Evolutionary conservation across 2,329 filamentous ascomycete species (phyloP).

Genomic region (Hypoxylon sp.): DNA sequence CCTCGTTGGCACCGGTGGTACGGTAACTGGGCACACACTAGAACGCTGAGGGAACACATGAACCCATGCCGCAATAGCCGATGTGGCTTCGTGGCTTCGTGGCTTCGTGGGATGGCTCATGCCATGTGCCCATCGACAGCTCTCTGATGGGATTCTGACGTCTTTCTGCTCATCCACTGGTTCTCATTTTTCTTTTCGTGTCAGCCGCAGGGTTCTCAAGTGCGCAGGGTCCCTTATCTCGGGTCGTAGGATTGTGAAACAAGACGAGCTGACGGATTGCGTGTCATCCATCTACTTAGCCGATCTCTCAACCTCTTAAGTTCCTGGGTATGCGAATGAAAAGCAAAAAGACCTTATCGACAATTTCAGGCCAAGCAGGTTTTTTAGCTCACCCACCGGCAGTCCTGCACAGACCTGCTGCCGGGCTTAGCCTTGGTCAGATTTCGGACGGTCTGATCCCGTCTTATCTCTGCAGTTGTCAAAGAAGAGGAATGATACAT

Average conservation of each 20-base stretch:
- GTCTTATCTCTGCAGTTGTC: constrained; percentile 8
- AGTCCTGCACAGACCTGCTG: not conserved
- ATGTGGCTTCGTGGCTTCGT: constrained; percentile 9
- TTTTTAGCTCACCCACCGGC: constrained; percentile 1
- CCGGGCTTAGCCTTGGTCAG: constrained; percentile 5
- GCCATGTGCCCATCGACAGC: constrained; percentile 5
- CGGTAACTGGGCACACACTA: constrained; percentile 26
- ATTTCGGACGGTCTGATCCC: constrained; percentile 18
- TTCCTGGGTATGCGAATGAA: constrained; percentile 2
- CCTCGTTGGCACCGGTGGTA: constrained; percentile 34
- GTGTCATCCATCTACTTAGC: constrained; percentile 17
- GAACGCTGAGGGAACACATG: constrained; percentile 12
- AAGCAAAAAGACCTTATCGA: constrained; percentile 14
- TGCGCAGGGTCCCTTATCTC: not conserved
- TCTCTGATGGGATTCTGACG: constrained; percentile 13
- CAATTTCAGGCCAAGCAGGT: constrained; percentile 4
- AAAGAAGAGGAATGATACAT: constrained; percentile 12
- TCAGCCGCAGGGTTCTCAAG: not conserved
- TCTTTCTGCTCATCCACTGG: constrained; percentile 1
- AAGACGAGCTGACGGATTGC: constrained; percentile 18
- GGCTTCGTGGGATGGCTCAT: constrained; percentile 13
- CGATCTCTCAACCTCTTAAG: not conserved
- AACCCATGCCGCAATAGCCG: constrained; percentile 35
- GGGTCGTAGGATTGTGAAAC: not conserved
- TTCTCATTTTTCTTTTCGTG: not conserved